phyloP scores from a whole-genome alignment of 148 eudicot genomes.

The Persicaria tinctoria region DNA sequence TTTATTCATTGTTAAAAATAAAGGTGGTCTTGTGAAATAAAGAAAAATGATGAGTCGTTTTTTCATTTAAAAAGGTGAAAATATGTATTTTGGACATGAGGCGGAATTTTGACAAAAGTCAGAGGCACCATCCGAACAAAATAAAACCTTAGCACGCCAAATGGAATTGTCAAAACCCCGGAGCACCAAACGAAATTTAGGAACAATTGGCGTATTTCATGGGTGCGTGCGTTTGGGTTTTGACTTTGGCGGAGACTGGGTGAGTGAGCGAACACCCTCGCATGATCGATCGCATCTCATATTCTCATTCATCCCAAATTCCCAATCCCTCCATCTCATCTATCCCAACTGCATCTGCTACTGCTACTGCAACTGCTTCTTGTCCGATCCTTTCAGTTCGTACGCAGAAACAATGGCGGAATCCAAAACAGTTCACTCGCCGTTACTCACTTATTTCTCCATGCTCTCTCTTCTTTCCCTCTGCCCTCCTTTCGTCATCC shows the following conservation, averaged over 20 bases:
- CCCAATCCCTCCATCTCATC: background rate
- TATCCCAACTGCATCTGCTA: background rate
- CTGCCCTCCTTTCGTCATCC: constrained; percentile 92
- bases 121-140: too few relatives aligned
- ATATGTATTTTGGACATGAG: too few relatives aligned
- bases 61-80: too few relatives aligned
- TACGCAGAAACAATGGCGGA: constrained; percentile 27
- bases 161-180: too few relatives aligned
- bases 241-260: constrained; percentile 3
- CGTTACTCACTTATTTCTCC: constrained; percentile 66
- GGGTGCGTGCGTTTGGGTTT: background rate
- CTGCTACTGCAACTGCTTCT: background rate
- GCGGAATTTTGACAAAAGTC: too few relatives aligned
- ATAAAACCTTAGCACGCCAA: too few relatives aligned
- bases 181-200: too few relatives aligned
- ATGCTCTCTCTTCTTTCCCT: constrained; percentile 78
- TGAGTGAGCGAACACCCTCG: background rate
- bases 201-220: too few relatives aligned
- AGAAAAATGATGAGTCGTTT: too few relatives aligned
- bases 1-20: too few relatives aligned
- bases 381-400: background rate
- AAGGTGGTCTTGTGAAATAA: too few relatives aligned
- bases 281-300: background rate
- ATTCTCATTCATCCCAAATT: background rate
- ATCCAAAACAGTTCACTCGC: constrained; percentile 69